Percentiles rank a stretch among this genome's conserved stretches.
Conservation (phyloP, 164 flowering plant species). For the Kingdonia uniflora region DNA sequence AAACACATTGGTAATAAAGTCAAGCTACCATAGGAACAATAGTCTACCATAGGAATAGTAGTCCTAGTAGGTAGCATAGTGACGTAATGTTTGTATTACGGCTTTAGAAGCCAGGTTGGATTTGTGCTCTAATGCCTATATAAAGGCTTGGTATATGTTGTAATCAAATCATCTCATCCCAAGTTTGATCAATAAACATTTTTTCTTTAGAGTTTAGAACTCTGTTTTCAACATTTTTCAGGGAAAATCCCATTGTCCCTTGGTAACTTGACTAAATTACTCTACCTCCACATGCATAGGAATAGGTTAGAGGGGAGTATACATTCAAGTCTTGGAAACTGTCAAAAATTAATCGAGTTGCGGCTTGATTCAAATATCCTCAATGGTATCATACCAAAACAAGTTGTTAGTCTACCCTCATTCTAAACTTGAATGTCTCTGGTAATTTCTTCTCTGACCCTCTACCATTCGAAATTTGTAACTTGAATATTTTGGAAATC, state of each 20-base stretch:
- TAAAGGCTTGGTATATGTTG: too few species aligned
- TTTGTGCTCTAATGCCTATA: too few species aligned
- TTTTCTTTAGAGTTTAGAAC: too few species aligned
- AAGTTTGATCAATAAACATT: too few species aligned
- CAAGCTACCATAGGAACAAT: too few species aligned
- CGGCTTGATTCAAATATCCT: neutral
- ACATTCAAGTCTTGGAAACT: constrained; percentile 3
- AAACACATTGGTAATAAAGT: too few species aligned
- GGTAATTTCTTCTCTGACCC: neutral
- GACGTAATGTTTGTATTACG: constrained; percentile 5
- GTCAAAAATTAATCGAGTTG: neutral
- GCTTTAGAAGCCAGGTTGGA: too few species aligned
- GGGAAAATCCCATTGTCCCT: constrained; percentile 6
- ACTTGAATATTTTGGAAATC: neutral
- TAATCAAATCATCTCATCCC: too few species aligned
- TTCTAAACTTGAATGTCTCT: neutral
- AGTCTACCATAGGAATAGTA: too few species aligned
- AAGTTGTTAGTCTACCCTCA: neutral
- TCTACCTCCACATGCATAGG: neutral
- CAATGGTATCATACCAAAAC: neutral
- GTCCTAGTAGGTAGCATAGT: too few species aligned
- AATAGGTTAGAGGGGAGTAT: constrained; percentile 8
- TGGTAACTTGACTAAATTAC: constrained; percentile 3
- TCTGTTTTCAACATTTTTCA: neutral
- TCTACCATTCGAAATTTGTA: constrained; percentile 1